phyloP scores from a whole-genome alignment of 2,329 filamentous ascomycete genomes.

The Fonsecaea erecta region DNA sequence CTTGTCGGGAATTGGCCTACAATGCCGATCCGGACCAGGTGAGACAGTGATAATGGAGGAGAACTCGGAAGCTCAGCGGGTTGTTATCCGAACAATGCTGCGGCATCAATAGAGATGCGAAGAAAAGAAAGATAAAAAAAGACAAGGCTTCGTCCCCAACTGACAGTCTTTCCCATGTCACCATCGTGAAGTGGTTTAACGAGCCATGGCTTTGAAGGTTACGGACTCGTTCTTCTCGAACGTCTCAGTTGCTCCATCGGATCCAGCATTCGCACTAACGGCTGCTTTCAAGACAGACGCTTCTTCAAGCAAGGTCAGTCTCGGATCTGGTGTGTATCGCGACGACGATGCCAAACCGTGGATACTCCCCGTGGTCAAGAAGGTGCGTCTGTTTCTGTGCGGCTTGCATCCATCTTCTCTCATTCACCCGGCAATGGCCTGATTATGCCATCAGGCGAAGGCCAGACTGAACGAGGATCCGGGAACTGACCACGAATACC shows the following conservation, averaged over 20 bases:
- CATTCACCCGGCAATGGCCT: constrained; percentile 45
- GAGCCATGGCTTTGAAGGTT: no score
- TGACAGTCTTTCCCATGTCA: no score
- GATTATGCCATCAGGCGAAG: constrained; percentile 55
- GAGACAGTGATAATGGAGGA: no score
- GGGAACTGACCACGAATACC: constrained; percentile 92
- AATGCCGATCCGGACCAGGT: no score
- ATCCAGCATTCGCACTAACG: constrained; percentile 52
- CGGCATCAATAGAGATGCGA: no score
- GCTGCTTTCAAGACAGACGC: constrained; percentile 38
- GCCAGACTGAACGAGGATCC: constrained; percentile 85
- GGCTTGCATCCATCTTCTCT: neutral
- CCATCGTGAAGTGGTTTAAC: no score
- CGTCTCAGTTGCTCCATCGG: constrained; percentile 62
- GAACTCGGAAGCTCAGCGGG: no score
- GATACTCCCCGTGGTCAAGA: constrained; percentile 43
- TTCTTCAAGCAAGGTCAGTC: constrained; percentile 45
- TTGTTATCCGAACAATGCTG: no score
- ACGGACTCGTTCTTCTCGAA: constrained; percentile 37
- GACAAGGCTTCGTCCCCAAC: no score
- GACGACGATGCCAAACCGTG: constrained; percentile 46
- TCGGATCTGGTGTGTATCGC: constrained; percentile 49
- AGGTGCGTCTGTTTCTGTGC: neutral
- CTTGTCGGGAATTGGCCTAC: no score
- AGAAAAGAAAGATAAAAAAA: no score